These are phyloP conservation scores for Pontederia paniculata DNA, from an alignment of 176 grass and related monocot genomes.

Conservation along the genomic window DNA sequence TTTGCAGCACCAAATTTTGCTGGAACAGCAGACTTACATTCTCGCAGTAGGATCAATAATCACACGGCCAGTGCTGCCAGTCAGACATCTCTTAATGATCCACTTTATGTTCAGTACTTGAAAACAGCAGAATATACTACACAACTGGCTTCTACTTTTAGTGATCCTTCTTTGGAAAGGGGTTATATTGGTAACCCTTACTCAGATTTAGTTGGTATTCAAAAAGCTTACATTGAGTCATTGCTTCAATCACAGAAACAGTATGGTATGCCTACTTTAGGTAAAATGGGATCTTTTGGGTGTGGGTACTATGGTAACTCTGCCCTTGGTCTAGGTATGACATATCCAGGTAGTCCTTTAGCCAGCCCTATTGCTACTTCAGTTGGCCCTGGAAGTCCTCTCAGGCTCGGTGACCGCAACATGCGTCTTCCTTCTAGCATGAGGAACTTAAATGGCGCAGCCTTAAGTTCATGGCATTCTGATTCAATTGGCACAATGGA, in stretches of 20 bases:
- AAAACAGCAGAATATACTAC: constrained; percentile 55
- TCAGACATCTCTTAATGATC: constrained; percentile 43
- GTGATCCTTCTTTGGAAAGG: constrained; percentile 3
- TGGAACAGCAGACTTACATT: constrained; percentile 43
- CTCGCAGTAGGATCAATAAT: constrained; percentile 35
- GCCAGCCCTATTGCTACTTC: constrained; percentile 1
- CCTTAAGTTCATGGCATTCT: constrained; percentile 4
- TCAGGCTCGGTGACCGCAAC: constrained; percentile 2
- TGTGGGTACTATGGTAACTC: constrained; percentile 2
- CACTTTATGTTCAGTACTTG: constrained; percentile 62
- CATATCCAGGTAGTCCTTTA: constrained; percentile 11
- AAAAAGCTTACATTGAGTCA: neutral
- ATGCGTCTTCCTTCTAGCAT: constrained; percentile 3
- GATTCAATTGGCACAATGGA: neutral
- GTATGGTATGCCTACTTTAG: constrained; percentile 4
- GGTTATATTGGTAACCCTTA: constrained; percentile 5
- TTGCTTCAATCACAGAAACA: constrained; percentile 5
- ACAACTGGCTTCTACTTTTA: constrained; percentile 29
- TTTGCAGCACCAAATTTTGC: constrained; percentile 45
- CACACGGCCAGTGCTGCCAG: constrained; percentile 27
- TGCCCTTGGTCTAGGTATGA: neutral
- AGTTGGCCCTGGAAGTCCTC: constrained; percentile 1
- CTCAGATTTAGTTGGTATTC: constrained; percentile 4
- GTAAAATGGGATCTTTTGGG: neutral
- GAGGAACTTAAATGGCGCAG: constrained; percentile 1